Evolutionary conservation across 1,139 yeast species (phyloP).

Genomic region (Spathaspora sp.): DNA sequence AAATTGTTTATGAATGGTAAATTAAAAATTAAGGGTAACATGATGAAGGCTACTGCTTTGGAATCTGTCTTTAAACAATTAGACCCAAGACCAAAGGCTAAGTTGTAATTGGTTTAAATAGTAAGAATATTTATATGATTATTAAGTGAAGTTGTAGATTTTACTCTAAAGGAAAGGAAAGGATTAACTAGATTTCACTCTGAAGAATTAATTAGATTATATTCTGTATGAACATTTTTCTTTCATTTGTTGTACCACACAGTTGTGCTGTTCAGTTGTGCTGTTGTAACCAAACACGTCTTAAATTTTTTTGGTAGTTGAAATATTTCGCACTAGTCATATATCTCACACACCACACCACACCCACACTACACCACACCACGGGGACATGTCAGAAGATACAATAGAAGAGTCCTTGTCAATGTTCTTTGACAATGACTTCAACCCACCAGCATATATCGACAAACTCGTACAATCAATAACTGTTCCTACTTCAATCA

Average conservation of each 20-base stretch:
- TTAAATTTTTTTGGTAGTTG: no score
- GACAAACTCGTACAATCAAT: slow-evolving; percentile 37
- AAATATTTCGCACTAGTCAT: not conserved
- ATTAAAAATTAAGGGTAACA: slow-evolving; percentile 83
- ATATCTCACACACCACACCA: not conserved
- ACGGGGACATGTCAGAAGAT: not conserved
- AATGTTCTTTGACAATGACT: slow-evolving; percentile 45
- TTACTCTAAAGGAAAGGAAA: no score
- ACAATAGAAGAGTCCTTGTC: slow-evolving; percentile 20
- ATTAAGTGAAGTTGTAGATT: no score
- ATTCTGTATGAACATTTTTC: no score
- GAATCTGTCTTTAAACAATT: slow-evolving; percentile 72
- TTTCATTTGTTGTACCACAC: no score
- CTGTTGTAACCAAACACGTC: no score
- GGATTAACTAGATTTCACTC: no score
- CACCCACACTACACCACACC: not conserved
- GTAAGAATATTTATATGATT: not conserved
- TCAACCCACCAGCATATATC: slow-evolving; percentile 36
- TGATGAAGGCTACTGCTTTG: slow-evolving; percentile 83
- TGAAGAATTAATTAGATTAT: no score
- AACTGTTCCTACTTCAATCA: slow-evolving; percentile 7
- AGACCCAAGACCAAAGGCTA: slow-evolving; percentile 46
- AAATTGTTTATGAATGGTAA: slow-evolving; percentile 82
- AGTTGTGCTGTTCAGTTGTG: no score
- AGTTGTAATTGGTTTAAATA: slow-evolving; percentile 28